Evolutionary conservation across 2,329 filamentous ascomycete species (phyloP).

Genomic region (Arthrinium phaeospermum): DNA sequence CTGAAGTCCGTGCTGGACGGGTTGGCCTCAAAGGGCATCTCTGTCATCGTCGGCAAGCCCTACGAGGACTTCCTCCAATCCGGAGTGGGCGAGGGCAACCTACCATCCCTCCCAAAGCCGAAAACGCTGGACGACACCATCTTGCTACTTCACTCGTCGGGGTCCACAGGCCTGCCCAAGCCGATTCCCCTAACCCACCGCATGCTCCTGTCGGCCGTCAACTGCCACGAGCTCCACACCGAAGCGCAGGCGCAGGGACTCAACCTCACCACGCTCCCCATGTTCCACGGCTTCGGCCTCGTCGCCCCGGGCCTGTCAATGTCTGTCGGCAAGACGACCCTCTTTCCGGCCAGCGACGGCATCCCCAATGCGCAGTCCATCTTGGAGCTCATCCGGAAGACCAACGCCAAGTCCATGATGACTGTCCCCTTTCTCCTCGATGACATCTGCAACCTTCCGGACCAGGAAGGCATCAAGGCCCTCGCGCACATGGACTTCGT

Average conservation of each 20-base stretch:
- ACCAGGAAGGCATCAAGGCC: background rate
- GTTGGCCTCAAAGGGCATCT: slow-evolving; percentile 26
- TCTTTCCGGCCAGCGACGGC: background rate
- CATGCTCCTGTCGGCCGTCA: slow-evolving; percentile 22
- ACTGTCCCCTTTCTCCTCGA: background rate
- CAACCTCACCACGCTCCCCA: slow-evolving; percentile 6
- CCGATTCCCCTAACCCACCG: slow-evolving; percentile 59
- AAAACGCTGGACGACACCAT: background rate
- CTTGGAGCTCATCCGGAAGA: background rate
- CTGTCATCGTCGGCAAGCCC: background rate
- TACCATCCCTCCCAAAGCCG: background rate
- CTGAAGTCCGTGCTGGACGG: slow-evolving; percentile 26
- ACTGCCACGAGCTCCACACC: background rate
- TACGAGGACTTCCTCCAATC: background rate
- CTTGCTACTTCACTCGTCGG: slow-evolving; percentile 44
- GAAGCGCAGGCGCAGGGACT: background rate
- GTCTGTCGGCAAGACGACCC: background rate
- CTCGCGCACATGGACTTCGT: slow-evolving; percentile 6
- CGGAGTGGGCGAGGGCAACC: slow-evolving; percentile 8
- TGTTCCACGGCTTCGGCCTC: slow-evolving; percentile 12
- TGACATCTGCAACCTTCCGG: background rate
- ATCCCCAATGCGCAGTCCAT: background rate
- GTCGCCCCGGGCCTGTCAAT: background rate
- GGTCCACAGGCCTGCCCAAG: slow-evolving; percentile 61
- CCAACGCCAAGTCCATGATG: background rate